phyloP scores from a whole-genome alignment of 2,329 filamentous ascomycete species.

The Macroventuria anomochaeta region DNA sequence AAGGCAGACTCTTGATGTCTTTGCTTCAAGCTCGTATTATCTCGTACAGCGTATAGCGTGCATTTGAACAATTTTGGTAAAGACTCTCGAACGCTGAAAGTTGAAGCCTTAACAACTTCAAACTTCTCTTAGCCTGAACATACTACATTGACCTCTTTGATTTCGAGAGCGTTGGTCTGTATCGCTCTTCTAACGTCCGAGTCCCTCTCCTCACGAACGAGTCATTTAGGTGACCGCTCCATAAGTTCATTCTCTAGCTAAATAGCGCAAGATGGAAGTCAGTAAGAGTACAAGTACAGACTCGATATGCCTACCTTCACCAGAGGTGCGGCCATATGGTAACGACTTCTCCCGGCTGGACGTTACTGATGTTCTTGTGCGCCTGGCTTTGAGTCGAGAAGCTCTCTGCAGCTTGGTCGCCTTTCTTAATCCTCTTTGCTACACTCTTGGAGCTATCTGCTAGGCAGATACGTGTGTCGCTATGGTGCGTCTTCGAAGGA shows the following conservation, averaged over 20 bases:
- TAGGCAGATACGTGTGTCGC: background rate
- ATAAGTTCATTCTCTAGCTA: no score
- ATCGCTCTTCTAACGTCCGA: no score
- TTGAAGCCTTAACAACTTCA: no score
- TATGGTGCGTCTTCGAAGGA: background rate
- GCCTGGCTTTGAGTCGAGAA: background rate
- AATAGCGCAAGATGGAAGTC: background rate
- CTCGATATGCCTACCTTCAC: no score
- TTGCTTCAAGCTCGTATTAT: conserved; percentile 1
- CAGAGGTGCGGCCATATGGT: conserved; percentile 32
- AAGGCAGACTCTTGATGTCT: background rate
- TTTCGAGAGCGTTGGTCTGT: no score
- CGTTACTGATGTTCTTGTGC: background rate
- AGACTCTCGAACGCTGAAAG: background rate
- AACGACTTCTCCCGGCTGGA: conserved; percentile 1
- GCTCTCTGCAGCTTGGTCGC: background rate
- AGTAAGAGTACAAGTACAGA: no score
- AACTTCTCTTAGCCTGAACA: background rate
- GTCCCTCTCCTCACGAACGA: no score
- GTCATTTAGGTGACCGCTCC: background rate
- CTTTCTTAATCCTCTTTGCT: background rate
- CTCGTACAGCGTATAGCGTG: conserved; percentile 11
- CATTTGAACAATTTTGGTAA: background rate
- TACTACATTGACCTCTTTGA: no score
- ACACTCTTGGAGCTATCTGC: background rate